Percentiles rank a stretch among this genome's conserved stretches.
phyloP scores from a whole-genome alignment of 371 early-diverging fungal species.

The Mucor lusitanicus region DNA sequence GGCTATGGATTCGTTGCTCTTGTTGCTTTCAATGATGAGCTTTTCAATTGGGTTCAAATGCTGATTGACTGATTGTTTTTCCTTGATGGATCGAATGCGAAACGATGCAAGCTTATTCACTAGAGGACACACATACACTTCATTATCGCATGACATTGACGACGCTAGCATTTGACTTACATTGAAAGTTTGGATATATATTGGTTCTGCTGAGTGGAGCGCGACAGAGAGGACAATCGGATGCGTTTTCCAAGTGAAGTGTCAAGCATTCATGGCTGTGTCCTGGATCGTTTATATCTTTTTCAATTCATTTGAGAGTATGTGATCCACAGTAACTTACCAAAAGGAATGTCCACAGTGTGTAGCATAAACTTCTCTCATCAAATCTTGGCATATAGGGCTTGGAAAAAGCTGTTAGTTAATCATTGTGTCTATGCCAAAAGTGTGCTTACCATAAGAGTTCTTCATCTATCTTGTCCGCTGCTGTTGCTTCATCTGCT shows the following conservation, averaged over 20 bases:
- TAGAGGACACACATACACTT: constrained; percentile 6
- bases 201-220: constrained; percentile 55
- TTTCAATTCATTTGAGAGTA: background rate
- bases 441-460: constrained; percentile 8
- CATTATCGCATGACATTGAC: too few species aligned
- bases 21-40: constrained; percentile 21
- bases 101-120: constrained; percentile 34
- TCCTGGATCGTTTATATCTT: background rate
- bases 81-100: background rate
- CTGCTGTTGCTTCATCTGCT: background rate
- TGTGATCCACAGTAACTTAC: constrained; percentile 31
- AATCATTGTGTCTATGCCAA: too few species aligned
- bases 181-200: constrained; percentile 81
- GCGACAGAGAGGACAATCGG: constrained; percentile 77
- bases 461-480: constrained; percentile 12
- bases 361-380: constrained; percentile 76
- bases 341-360: constrained; percentile 91
- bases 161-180: constrained; percentile 33
- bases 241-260: constrained; percentile 57
- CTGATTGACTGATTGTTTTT: background rate
- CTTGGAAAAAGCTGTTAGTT: constrained; percentile 28
- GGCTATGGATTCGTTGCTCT: constrained; percentile 15
- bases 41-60: constrained; percentile 15
- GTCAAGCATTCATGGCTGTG: constrained; percentile 76
- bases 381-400: constrained; percentile 74